A percentile compares a stretch with the other conserved stretches of the same genome.
Conservation (phyloP, 2,329 filamentous ascomycete species). For the Fusarium stilboides region DNA sequence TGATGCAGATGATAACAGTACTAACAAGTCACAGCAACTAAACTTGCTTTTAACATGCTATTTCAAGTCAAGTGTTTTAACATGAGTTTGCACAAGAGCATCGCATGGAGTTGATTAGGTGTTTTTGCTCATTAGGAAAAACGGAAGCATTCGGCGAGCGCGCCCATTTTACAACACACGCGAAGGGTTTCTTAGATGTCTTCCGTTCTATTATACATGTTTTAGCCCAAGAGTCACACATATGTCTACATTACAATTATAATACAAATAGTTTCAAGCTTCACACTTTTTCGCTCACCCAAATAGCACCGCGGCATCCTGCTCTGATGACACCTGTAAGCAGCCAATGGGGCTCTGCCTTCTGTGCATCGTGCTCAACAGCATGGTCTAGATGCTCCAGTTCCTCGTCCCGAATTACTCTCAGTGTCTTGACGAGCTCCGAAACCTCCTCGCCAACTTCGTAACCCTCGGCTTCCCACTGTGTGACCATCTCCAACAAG, state of each 20-base stretch:
- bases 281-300: conserved; percentile 84
- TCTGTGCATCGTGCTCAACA: conserved; percentile 91
- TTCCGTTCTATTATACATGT: conserved; percentile 38
- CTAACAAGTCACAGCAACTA: conserved; percentile 56
- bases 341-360: conserved; percentile 90
- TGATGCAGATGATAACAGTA: not conserved
- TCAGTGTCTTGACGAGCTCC: conserved; percentile 79
- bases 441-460: conserved; percentile 84
- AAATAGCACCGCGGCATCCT: conserved; percentile 94
- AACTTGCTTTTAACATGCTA: conserved; percentile 35
- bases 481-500: conserved; percentile 83
- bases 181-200: conserved; percentile 29
- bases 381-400: conserved; percentile 97
- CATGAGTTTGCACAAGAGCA: conserved; percentile 38
- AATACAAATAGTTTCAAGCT: conserved; percentile 46
- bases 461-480: conserved; percentile 83
- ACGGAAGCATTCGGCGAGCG: conserved; percentile 40
- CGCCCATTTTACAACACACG: conserved; percentile 20
- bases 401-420: conserved; percentile 93
- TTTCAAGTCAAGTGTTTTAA: conserved; percentile 18
- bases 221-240: conserved; percentile 21
- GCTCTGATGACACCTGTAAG: conserved; percentile 88
- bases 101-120: conserved; percentile 46
- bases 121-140: conserved; percentile 26
- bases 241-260: conserved; percentile 47